Conservation (phyloP, 495 filamentous ascomycete genomes). For the Daldinia bambusicola region DNA sequence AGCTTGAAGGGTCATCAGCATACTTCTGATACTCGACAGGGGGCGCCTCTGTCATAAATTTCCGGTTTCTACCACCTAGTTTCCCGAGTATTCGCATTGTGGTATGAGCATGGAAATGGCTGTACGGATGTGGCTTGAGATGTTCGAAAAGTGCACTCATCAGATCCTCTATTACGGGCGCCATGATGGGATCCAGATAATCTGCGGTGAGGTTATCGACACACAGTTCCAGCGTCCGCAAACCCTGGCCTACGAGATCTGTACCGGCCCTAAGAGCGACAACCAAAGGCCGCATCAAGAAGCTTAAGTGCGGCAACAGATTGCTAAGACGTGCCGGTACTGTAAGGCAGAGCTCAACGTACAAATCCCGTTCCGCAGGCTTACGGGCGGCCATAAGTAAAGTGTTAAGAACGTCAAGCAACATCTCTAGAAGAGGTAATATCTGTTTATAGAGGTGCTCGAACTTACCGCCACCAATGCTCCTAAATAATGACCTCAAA, state of each 20-base stretch:
- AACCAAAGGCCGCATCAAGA: conserved; percentile 95
- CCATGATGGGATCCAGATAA: conserved; percentile 99
- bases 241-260: conserved; percentile 92
- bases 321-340: conserved; percentile 96
- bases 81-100: conserved; percentile 99
- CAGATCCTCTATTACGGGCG: conserved; percentile 96
- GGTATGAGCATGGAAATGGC: conserved; percentile 95
- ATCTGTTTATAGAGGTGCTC: conserved; percentile 99
- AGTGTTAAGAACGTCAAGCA: conserved; percentile 96
- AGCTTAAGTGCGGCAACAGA: conserved; percentile 94
- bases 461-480: conserved; percentile 96
- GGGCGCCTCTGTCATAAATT: conserved; percentile 90
- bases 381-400: conserved; percentile 88
- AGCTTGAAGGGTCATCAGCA: conserved; percentile 84
- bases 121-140: conserved; percentile 89
- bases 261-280: conserved; percentile 91
- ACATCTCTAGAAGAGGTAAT: conserved; percentile 93
- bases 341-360: conserved; percentile 95
- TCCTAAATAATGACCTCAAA: conserved; percentile 89
- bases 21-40: conserved; percentile 82
- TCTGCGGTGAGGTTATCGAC: conserved; percentile 98
- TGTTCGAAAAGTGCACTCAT: conserved; percentile 98
- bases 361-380: conserved; percentile 89
- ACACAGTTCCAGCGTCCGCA: conserved; percentile 93
- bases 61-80: conserved; percentile 91